phyloP scores from a whole-genome alignment of 192 early-diverging fungal species.

The Coemansia sp. region DNA sequence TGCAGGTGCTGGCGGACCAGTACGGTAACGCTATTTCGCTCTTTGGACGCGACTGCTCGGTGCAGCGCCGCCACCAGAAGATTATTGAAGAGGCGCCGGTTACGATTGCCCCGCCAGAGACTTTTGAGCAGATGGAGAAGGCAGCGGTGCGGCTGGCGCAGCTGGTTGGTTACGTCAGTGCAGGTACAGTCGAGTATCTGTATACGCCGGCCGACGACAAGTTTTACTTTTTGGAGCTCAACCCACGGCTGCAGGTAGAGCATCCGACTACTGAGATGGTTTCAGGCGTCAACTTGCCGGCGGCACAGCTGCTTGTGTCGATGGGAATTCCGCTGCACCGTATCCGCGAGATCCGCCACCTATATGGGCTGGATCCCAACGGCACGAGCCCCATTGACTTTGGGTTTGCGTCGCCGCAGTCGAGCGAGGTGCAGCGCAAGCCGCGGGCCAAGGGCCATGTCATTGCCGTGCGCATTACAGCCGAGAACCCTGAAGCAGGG shows the following conservation, averaged over 20 bases:
- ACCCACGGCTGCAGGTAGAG: constrained; percentile 98
- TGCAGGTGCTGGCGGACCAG: constrained; percentile 93
- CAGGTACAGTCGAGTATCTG: constrained; percentile 96
- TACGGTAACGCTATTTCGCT: constrained; percentile 98
- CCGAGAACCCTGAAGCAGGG: constrained; percentile 98
- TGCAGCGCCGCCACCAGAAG: constrained; percentile 98
- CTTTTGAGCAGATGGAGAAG: constrained; percentile 89
- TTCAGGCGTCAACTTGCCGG: constrained; percentile 95
- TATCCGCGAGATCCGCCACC: constrained; percentile 92
- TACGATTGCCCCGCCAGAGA: constrained; percentile 74
- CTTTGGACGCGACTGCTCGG: constrained; percentile 98
- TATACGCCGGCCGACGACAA: constrained; percentile 83
- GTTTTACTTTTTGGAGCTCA: constrained; percentile 96
- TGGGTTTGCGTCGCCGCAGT: constrained; percentile 75
- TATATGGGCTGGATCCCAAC: constrained; percentile 88
- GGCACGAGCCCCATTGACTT: constrained; percentile 91
- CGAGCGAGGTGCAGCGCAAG: constrained; percentile 83
- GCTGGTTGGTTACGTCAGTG: constrained; percentile 91
- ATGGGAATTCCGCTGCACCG: constrained; percentile 97
- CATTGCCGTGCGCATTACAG: constrained; percentile 97
- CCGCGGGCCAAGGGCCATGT: constrained; percentile 95
- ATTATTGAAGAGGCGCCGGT: constrained; percentile 99
- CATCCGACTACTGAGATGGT: constrained; percentile 99
- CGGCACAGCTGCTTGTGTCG: constrained; percentile 96
- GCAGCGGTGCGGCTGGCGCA: constrained; percentile 94